Evolutionary conservation across 352 stramenopile genomes (phyloP).

Genomic region (Globisporangium lucens): DNA sequence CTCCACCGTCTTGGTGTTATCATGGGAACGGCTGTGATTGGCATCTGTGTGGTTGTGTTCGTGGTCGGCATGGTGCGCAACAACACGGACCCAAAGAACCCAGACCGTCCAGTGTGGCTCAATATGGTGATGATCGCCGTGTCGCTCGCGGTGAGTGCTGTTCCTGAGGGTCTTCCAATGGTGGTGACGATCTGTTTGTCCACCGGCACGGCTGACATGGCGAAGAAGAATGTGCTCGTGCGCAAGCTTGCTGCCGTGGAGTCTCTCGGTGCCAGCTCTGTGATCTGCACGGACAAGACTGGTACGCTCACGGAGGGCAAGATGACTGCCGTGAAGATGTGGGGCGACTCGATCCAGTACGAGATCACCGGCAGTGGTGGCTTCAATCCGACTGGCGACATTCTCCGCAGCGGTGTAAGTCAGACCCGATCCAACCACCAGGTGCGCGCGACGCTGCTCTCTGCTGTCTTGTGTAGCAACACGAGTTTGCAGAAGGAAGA

Average conservation of each 20-base stretch:
- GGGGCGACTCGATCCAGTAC: constrained; percentile 51
- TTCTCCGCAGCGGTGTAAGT: constrained; percentile 38
- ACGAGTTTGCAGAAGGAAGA: constrained; percentile 59
- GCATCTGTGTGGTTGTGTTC: constrained; percentile 90
- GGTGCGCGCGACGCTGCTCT: constrained; percentile 50
- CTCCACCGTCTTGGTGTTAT: constrained; percentile 95
- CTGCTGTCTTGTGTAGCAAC: constrained; percentile 65
- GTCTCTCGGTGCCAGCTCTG: constrained; percentile 87
- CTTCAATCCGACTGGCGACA: constrained; percentile 53
- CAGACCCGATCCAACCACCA: constrained; percentile 38
- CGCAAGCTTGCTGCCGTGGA: constrained; percentile 79
- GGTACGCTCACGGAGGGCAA: constrained; percentile 90
- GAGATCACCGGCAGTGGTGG: constrained; percentile 43
- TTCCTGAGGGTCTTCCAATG: constrained; percentile 73
- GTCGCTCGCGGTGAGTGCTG: constrained; percentile 75
- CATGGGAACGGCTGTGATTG: constrained; percentile 86
- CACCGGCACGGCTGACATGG: constrained; percentile 68
- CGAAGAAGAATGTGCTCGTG: constrained; percentile 81
- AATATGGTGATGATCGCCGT: constrained; percentile 95
- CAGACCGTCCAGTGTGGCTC: constrained; percentile 84
- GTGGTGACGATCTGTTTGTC: constrained; percentile 77
- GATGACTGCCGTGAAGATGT: constrained; percentile 80
- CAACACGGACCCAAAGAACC: constrained; percentile 63
- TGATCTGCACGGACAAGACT: constrained; percentile 94
- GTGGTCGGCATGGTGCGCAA: constrained; percentile 81